Percentiles rank a stretch among this genome's conserved stretches.
Conservation (phyloP, 305 asterid genomes). For the Solanum hybrid region DNA sequence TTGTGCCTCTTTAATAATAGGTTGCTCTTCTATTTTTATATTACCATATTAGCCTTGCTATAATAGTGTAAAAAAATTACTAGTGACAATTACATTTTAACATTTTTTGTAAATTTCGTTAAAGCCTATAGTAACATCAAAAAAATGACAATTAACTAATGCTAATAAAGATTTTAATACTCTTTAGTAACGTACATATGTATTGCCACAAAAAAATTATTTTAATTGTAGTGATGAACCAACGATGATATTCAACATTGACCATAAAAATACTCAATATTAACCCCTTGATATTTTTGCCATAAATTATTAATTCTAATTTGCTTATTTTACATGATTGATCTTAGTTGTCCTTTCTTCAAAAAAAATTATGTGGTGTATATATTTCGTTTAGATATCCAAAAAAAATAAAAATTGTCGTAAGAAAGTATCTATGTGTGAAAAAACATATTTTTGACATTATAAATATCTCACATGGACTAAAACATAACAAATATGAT, state of each 20-base stretch:
- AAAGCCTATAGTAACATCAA: neutral
- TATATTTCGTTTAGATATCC: neutral
- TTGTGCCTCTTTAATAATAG: neutral
- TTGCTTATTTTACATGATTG: neutral
- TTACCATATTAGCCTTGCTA: neutral
- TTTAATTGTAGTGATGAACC: neutral
- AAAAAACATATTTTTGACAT: too few relatives aligned
- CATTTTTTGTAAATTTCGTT: too few relatives aligned
- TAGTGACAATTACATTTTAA: too few relatives aligned
- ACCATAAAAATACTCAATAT: neutral
- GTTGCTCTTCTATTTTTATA: neutral
- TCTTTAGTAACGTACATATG: neutral
- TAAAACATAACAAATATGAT: neutral
- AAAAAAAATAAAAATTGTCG: neutral
- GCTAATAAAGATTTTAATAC: neutral
- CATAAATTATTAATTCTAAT: neutral
- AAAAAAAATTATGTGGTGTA: neutral
- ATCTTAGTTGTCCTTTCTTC: neutral
- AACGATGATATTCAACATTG: neutral
- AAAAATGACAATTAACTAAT: accelerated
- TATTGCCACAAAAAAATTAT: neutral
- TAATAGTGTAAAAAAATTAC: neutral
- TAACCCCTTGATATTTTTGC: neutral
- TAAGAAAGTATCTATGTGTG: neutral
- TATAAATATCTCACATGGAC: too few relatives aligned